Percentiles rank a stretch among this genome's conserved stretches.
phyloP scores from a whole-genome alignment of 352 stramenopile species.

The Pythium aphanidermatum region DNA sequence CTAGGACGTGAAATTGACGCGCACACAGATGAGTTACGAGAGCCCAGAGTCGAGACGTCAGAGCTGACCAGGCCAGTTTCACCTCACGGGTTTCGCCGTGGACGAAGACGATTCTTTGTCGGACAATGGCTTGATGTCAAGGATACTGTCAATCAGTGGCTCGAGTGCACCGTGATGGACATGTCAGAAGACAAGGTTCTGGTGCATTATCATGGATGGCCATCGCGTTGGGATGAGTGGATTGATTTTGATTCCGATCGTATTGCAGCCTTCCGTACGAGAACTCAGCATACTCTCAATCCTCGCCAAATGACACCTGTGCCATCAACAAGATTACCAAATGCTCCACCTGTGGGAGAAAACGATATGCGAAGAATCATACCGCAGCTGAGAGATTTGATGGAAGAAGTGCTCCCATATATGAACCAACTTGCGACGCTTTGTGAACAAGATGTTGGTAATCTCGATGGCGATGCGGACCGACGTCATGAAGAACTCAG shows the following conservation, averaged over 20 bases:
- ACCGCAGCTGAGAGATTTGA: slow-evolving; percentile 48
- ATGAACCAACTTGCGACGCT: slow-evolving; percentile 55
- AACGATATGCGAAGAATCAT: slow-evolving; percentile 45
- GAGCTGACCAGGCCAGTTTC: no score
- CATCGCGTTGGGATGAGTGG: slow-evolving; percentile 97
- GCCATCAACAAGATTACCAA: slow-evolving; percentile 45
- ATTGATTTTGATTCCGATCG: slow-evolving; percentile 92
- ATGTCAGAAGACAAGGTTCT: slow-evolving; percentile 84
- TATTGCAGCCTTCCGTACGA: slow-evolving; percentile 94
- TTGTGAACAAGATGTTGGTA: slow-evolving; percentile 34
- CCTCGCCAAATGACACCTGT: slow-evolving; percentile 47
- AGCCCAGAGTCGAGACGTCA: no score
- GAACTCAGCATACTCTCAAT: slow-evolving; percentile 67
- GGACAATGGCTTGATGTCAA: slow-evolving; percentile 97
- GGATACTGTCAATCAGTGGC: slow-evolving; percentile 98
- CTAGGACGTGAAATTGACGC: no score
- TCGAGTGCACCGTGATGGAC: slow-evolving; percentile 95
- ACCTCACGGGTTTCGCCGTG: slow-evolving; percentile 15
- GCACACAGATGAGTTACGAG: neutral
- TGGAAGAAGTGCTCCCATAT: slow-evolving; percentile 67
- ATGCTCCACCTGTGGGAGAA: slow-evolving; percentile 36
- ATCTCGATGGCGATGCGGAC: neutral
- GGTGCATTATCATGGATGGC: slow-evolving; percentile 97
- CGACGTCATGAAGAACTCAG: slow-evolving; percentile 32
- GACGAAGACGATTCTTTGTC: slow-evolving; percentile 61